A percentile compares a stretch with the other conserved stretches of the same genome.
Conservation (phyloP, 345 rosid species). For the Arabidopsis thaliana region DNA sequence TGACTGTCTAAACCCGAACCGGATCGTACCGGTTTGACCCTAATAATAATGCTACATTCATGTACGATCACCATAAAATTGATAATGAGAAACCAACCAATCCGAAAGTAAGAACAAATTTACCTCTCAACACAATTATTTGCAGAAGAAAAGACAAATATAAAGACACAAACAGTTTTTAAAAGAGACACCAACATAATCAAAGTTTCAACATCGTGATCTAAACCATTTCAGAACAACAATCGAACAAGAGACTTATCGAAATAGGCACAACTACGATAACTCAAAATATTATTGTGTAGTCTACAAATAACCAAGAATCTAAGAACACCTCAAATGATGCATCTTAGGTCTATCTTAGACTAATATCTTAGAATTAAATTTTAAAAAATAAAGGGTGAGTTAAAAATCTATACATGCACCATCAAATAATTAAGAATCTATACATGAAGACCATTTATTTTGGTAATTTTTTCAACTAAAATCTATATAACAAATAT, state of each 20-base stretch:
- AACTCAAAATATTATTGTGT: too few species aligned
- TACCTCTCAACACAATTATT: background rate
- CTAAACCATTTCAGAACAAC: background rate
- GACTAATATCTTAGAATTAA: too few species aligned
- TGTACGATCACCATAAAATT: background rate
- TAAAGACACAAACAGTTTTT: background rate
- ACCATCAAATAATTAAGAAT: too few species aligned
- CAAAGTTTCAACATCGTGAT: background rate
- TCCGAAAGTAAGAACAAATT: background rate
- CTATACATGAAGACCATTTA: too few species aligned
- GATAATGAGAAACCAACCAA: background rate
- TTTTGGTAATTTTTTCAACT: too few species aligned
- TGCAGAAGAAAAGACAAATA: background rate
- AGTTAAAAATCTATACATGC: too few species aligned
- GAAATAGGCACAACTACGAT: too few species aligned
- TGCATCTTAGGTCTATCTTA: too few species aligned
- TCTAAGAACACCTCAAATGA: too few species aligned
- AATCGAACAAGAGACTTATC: background rate
- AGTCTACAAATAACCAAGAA: too few species aligned
- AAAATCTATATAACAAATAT: too few species aligned
- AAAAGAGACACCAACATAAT: background rate
- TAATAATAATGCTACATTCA: background rate
- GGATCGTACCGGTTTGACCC: conserved; percentile 1
- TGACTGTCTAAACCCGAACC: conserved; percentile 11
- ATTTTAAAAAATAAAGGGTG: too few species aligned